Percentiles rank a stretch among this genome's conserved stretches.
Conservation (phyloP, 495 filamentous ascomycete genomes). For the Penicillium arizonense region DNA sequence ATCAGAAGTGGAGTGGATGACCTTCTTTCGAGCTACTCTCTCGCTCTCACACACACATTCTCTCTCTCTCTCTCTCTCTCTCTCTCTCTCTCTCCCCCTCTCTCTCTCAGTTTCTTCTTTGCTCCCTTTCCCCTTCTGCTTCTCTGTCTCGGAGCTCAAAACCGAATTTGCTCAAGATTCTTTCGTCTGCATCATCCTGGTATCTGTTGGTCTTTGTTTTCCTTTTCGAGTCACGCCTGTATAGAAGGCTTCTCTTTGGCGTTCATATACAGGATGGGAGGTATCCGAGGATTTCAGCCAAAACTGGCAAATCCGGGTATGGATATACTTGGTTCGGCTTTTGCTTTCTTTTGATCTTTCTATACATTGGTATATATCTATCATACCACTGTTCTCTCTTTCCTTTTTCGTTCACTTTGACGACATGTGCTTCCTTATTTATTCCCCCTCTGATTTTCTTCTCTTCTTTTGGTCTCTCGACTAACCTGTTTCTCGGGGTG, state of each 20-base stretch:
- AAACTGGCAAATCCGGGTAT: constrained; percentile 3
- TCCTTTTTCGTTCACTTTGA: background rate
- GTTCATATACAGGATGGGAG: constrained; percentile 30
- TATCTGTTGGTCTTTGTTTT: background rate
- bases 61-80: constrained; percentile 3
- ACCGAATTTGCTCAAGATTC: constrained; percentile 7
- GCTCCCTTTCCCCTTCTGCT: constrained; percentile 1
- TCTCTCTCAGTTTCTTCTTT: background rate
- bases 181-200: background rate
- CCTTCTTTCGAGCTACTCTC: constrained; percentile 6
- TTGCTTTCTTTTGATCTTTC: background rate
- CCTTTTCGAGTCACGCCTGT: constrained; percentile 2
- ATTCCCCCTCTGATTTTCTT: no score
- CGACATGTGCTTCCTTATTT: background rate
- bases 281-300: constrained; percentile 13
- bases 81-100: constrained; percentile 2
- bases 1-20: constrained; percentile 35
- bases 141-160: constrained; percentile 5
- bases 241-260: constrained; percentile 29
- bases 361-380: background rate
- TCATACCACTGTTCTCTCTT: background rate
- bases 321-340: constrained; percentile 1
- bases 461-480: background rate
- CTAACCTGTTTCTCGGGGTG: no score
- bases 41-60: background rate